Percentiles rank a stretch among this genome's conserved stretches.
phyloP scores from a whole-genome alignment of 768 basidiomycete genomes.

The Stropharia rugosoannulata region DNA sequence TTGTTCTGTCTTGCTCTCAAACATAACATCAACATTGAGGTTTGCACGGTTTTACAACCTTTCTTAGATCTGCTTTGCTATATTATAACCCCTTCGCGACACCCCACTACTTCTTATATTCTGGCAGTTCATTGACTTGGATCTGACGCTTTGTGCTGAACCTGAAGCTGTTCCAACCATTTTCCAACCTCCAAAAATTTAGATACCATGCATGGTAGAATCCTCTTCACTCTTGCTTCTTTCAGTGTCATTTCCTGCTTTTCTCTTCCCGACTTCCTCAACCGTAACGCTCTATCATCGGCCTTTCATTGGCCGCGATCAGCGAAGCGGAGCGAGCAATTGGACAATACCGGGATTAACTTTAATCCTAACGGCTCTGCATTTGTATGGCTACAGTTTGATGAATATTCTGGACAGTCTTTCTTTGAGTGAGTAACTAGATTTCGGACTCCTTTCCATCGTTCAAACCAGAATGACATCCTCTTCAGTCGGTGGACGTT shows the following conservation, averaged over 20 bases:
- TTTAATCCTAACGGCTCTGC: slow-evolving; percentile 47
- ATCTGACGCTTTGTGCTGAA: not conserved
- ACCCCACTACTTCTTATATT: too few species aligned
- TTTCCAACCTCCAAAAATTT: not conserved
- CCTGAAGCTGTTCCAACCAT: not conserved
- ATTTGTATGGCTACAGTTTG: slow-evolving; percentile 66
- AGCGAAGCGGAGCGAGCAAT: not conserved
- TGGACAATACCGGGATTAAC: slow-evolving; percentile 27
- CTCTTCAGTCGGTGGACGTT: slow-evolving; percentile 52
- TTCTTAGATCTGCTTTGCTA: too few species aligned
- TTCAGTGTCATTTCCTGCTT: not conserved
- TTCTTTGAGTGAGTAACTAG: slow-evolving; percentile 65
- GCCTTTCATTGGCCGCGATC: not conserved
- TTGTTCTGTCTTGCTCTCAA: too few species aligned
- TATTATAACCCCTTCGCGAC: too few species aligned
- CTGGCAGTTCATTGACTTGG: too few species aligned
- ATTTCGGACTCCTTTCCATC: not conserved
- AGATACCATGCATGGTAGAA: slow-evolving; percentile 5
- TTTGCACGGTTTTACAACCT: too few species aligned
- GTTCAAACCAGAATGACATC: slow-evolving; percentile 8
- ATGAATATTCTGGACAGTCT: slow-evolving; percentile 58
- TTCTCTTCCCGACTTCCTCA: slow-evolving; percentile 6
- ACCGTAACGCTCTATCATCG: not conserved
- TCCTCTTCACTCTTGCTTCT: slow-evolving; percentile 8
- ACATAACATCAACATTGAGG: too few species aligned